Evolutionary conservation across 1,139 yeast species (phyloP).

Genomic region (Kazachstania sp.): DNA sequence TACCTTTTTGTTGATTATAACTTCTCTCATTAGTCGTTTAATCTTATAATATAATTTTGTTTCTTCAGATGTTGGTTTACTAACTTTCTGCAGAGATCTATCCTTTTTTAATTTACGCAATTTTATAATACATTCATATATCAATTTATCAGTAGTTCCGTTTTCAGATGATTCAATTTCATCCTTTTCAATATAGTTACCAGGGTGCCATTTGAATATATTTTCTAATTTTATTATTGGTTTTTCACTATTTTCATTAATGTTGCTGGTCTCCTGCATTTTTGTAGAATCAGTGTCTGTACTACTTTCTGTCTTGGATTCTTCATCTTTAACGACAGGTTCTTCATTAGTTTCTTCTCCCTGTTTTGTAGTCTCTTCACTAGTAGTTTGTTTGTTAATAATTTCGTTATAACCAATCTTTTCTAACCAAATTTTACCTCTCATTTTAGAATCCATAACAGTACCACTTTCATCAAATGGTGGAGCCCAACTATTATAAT

Average conservation of each 20-base stretch:
- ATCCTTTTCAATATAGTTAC: slow-evolving; percentile 42
- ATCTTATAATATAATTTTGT: slow-evolving; percentile 42
- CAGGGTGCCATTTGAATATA: slow-evolving; percentile 48
- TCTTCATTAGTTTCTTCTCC: slow-evolving; percentile 9
- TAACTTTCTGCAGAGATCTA: slow-evolving; percentile 39
- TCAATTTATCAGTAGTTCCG: slow-evolving; percentile 44
- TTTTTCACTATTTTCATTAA: slow-evolving; percentile 17
- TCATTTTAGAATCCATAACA: slow-evolving; percentile 54
- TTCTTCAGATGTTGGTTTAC: slow-evolving; percentile 40
- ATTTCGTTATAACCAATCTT: slow-evolving; percentile 55
- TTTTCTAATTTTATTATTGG: slow-evolving; percentile 42
- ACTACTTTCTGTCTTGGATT: slow-evolving; percentile 16
- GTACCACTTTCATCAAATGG: slow-evolving; percentile 60
- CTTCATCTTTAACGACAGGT: slow-evolving; percentile 14
- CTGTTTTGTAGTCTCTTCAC: no score
- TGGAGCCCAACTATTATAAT: slow-evolving; percentile 72
- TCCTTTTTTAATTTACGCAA: slow-evolving; percentile 57
- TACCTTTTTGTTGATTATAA: slow-evolving; percentile 30
- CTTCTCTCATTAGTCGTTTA: slow-evolving; percentile 42
- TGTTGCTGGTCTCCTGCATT: background rate
- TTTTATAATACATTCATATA: slow-evolving; percentile 48
- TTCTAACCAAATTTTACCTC: slow-evolving; percentile 70
- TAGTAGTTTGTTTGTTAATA: slow-evolving; percentile 27
- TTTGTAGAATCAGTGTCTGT: background rate
- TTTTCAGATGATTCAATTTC: slow-evolving; percentile 42